Evolutionary conservation across 495 filamentous ascomycete genomes (phyloP).

Genomic region (Hyaloscypha hepaticicola): DNA sequence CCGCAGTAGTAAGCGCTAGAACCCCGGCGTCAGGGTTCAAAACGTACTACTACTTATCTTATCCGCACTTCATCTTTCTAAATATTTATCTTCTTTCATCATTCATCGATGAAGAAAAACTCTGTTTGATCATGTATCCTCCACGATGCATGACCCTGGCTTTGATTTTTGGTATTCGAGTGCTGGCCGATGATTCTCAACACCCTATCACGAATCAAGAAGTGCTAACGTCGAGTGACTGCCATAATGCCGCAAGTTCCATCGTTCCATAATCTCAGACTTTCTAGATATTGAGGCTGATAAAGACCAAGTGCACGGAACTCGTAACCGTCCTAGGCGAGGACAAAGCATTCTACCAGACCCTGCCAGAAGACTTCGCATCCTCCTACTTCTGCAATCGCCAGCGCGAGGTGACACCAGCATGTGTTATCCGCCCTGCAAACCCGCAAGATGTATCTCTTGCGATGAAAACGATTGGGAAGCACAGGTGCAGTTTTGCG

Average conservation of each 20-base stretch:
- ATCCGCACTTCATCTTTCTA: too few species aligned
- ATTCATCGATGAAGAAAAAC: background rate
- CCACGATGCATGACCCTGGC: background rate
- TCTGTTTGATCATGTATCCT: background rate
- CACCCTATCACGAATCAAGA: background rate
- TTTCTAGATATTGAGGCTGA: background rate
- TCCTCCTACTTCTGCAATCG: background rate
- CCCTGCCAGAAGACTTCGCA: background rate
- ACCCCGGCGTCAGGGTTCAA: background rate
- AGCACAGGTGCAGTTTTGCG: constrained; percentile 43
- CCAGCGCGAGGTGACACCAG: background rate
- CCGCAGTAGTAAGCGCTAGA: background rate
- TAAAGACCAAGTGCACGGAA: background rate
- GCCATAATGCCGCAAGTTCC: background rate
- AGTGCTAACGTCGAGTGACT: background rate
- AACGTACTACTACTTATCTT: background rate
- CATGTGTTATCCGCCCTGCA: constrained; percentile 28
- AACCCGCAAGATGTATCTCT: constrained; percentile 40
- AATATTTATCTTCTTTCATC: background rate
- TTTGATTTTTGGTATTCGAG: background rate
- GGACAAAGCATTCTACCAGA: background rate
- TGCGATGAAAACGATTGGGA: constrained; percentile 35
- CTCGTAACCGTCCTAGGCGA: background rate
- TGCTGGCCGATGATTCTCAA: background rate
- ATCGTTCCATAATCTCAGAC: background rate